Conservation (phyloP, 2,329 filamentous ascomycete genomes). For the Penicillium sp. region DNA sequence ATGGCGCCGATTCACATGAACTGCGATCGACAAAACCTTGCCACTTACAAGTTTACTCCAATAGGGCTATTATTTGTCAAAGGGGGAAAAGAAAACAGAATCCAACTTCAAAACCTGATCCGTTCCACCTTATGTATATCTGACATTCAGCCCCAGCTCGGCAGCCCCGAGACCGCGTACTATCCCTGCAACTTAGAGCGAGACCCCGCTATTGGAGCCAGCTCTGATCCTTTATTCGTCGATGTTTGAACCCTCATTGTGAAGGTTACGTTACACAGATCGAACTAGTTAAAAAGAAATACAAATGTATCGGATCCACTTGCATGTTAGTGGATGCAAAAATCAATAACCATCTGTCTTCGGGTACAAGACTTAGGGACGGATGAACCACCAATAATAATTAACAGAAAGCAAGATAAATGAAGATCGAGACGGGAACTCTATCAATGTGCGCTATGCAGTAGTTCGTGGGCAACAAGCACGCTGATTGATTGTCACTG, state of each 20-base stretch:
- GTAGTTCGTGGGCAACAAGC: background rate
- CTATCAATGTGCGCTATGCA: background rate
- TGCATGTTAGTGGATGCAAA: background rate
- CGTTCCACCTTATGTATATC: constrained; percentile 7
- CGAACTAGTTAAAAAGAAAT: background rate
- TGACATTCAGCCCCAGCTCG: constrained; percentile 16
- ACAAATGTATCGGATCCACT: background rate
- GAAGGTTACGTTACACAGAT: background rate
- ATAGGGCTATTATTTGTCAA: constrained; percentile 6
- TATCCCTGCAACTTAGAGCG: background rate
- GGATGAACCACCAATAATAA: background rate
- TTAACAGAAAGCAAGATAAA: background rate
- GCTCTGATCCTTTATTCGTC: background rate
- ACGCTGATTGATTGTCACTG: background rate
- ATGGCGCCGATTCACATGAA: constrained; percentile 1
- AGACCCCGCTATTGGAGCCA: background rate
- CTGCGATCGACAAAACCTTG: constrained; percentile 8
- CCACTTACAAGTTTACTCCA: constrained; percentile 9
- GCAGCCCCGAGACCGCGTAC: constrained; percentile 6
- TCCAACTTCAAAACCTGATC: background rate
- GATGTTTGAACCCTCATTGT: background rate
- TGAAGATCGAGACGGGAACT: background rate
- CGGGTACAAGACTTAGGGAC: background rate
- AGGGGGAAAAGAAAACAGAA: background rate
- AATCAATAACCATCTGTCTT: background rate